Base-by-base conservation (phyloP, 164 flowering plant genomes). In the Brasenia schreberi region DNA sequence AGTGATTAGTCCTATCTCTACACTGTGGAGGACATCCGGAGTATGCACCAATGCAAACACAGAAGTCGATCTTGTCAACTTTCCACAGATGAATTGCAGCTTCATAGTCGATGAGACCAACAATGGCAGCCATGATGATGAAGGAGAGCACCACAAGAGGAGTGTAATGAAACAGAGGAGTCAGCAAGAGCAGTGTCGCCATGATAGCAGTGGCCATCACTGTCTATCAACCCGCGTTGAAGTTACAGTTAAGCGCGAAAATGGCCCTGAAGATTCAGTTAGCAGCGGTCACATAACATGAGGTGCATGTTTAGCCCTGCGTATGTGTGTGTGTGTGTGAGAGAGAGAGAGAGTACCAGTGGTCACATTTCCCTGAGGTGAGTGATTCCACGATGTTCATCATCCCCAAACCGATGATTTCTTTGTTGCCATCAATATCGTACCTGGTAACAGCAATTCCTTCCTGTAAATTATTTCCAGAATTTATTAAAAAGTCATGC, bases 381-480 rank as follows among this genome's bases (percentile, higher is more conserved):
- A 76, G 85, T 59, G 96, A 92, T 43, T 96, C 97, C 67, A 66
- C 83, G 43, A 89, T 86, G 79, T 92, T 92, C 97, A 89, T 92
- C 71, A 72, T 84, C 63, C 97, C 97, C 67, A 92, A 74, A 44
- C 94, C 96, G 39, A 92, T 84, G 96, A 89, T 92, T 80, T 92
- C 97, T 77, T 92, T 92, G 89, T 89, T 92, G 5, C 97, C 97
- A 80, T 92, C 95, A 39, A 92, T 89, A 68, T 89, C 82, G 76
- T 92, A 92, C 80, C 97, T 80, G 2, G 94, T 96, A 0, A 84
- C 94, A 19, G 97, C 96, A 63, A 89, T 82, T 61, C 97, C 97
- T 77, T 92, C 97, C 96, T 92, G 85, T 62, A 23, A n/a, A 49
- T n/a, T 60, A 11, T 56, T 60, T n/a, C 27, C 27, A n/a, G 0